Conservation (phyloP, 345 rosid species). For the Linum lewisii region DNA sequence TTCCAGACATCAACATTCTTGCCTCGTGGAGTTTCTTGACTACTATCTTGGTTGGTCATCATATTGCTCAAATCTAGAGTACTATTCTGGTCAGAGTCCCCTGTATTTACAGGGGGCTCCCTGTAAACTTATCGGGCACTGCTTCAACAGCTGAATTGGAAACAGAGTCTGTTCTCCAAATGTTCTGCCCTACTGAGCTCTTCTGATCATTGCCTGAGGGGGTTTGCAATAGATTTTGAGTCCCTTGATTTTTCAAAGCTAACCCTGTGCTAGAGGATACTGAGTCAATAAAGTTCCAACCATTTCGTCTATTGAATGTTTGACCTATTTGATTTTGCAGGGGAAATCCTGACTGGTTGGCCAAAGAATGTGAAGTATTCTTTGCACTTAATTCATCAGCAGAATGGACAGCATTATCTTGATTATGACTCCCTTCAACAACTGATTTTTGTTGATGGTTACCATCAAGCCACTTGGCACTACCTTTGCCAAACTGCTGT, state of each 20-base stretch:
- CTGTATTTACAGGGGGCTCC: slow-evolving; percentile 28
- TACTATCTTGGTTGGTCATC: slow-evolving; percentile 28
- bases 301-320: slow-evolving; percentile 28
- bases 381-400: slow-evolving; percentile 29
- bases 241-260: slow-evolving; percentile 21
- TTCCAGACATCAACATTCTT: slow-evolving; percentile 42
- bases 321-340: slow-evolving; percentile 23
- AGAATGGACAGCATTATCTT: slow-evolving; percentile 31
- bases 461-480: slow-evolving; percentile 34
- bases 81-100: slow-evolving; percentile 29
- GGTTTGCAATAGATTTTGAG: slow-evolving; percentile 27
- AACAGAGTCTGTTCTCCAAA: slow-evolving; percentile 37
- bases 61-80: slow-evolving; percentile 24
- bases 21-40: slow-evolving; percentile 25
- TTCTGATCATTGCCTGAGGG: slow-evolving; percentile 18
- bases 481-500: slow-evolving; percentile 30
- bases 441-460: slow-evolving; percentile 35
- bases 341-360: slow-evolving; percentile 22
- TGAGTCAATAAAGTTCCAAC: slow-evolving; percentile 40
- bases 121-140: slow-evolving; percentile 29
- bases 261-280: slow-evolving; percentile 13
- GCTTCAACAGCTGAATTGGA: slow-evolving; percentile 23
- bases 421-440: slow-evolving; percentile 31
- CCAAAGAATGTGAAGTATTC: slow-evolving; percentile 27
- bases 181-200: slow-evolving; percentile 16